These are phyloP conservation scores for Fermentozyma sake DNA, from an alignment of 1,139 yeast species.

Conservation along the genomic window DNA sequence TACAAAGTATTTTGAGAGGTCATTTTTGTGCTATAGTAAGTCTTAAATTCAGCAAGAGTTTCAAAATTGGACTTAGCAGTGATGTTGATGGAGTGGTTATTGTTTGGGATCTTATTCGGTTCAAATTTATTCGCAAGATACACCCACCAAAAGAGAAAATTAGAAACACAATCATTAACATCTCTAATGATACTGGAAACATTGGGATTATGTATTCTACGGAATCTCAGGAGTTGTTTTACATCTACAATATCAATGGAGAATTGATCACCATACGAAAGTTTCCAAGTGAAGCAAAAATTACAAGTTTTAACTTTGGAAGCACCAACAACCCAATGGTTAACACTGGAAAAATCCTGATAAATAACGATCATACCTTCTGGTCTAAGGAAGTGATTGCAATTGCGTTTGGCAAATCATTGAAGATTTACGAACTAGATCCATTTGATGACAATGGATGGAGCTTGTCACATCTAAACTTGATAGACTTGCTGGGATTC, in stretches of 20 bases:
- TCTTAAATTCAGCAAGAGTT: constrained; percentile 45
- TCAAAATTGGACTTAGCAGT: constrained; percentile 47
- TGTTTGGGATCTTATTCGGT: constrained; percentile 57
- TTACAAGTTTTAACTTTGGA: constrained; percentile 27
- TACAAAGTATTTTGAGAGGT: constrained; percentile 48
- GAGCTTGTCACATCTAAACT: constrained; percentile 17
- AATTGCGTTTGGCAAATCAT: constrained; percentile 17
- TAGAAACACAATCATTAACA: constrained; percentile 26
- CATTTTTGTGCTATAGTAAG: constrained; percentile 42
- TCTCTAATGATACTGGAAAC: constrained; percentile 55
- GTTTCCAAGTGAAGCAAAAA: constrained; percentile 13
- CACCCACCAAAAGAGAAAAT: constrained; percentile 10
- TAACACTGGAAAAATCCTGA: constrained; percentile 20
- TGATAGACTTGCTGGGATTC: constrained; percentile 11
- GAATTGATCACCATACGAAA: constrained; percentile 23
- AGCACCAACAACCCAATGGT: constrained; percentile 26
- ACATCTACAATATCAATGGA: constrained; percentile 54
- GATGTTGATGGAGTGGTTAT: constrained; percentile 48
- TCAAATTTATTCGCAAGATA: constrained; percentile 44
- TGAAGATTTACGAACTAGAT: constrained; percentile 26
- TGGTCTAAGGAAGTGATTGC: constrained; percentile 38
- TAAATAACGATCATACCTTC: constrained; percentile 26
- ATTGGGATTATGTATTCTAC: constrained; percentile 34
- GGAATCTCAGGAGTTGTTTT: constrained; percentile 17
- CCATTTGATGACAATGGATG: constrained; percentile 16